Base-by-base conservation (phyloP, 1,139 yeast species). In the Taphrina pruni region DNA sequence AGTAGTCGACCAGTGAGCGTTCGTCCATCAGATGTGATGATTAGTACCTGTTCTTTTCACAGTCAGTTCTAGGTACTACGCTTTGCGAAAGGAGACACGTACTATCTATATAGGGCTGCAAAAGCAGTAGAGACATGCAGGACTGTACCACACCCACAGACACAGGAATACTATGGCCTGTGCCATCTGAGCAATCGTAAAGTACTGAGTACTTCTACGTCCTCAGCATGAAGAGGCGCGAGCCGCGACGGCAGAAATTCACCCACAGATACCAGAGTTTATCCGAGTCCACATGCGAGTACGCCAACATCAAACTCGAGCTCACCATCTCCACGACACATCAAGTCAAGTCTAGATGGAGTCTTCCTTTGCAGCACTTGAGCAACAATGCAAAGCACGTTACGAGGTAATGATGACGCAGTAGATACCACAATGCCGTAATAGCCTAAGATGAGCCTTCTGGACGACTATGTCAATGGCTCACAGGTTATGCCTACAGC, bases 11-110 rank as follows among this genome's bases (percentile, higher is more conserved):
- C 71, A 41, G 58, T 50, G n/a, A 69, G 51, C 9, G 61, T 54
- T 39, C 71, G 60, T 6, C 71, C 71, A 51, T 69, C 71, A n/a
- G 65, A 55, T 1, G 71, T 69, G 39, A 69, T 69, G 17, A 69
- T 62, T 7, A 60, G 43, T 32, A 69, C 69, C 26, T 61, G 69
- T 43, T 61, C 67, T 69, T 14, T 7, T 14, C 50, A 9, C 1
- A 2, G 21, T 56, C 20, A 56, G 58, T 36, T 11, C 11, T 14
- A 11, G 21, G 6, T 35, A 1, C 3, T 17, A 11, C n/a, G 32
- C 17, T n/a, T 12, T 6, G 2, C 50, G 46, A 8, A 43, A 6
- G 38, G n/a, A 26, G 8, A 21, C 12, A 45, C 62, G 21, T 14
- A 58, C 62, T 58, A 43, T 58, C 62, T 14, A 58, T 58, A 20